phyloP scores from a whole-genome alignment of 306 rosid genomes.

The Styphnolobium japonicum region DNA sequence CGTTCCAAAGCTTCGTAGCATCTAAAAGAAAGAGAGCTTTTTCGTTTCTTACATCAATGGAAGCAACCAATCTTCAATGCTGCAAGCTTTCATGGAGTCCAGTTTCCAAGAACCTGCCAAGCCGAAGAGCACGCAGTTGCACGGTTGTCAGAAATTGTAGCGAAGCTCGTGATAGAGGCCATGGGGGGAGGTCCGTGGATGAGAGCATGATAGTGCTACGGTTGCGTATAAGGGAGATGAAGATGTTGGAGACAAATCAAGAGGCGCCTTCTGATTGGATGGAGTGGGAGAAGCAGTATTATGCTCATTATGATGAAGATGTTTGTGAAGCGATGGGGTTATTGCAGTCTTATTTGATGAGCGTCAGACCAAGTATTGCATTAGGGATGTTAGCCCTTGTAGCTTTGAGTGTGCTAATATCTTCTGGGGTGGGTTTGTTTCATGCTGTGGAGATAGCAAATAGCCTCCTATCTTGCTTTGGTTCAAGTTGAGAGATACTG shows the following conservation, averaged over 20 bases:
- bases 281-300: slow-evolving; percentile 33
- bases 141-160: not conserved
- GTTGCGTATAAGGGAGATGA: slow-evolving; percentile 32
- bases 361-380: slow-evolving; percentile 24
- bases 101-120: not conserved
- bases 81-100: not conserved
- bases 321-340: slow-evolving; percentile 29
- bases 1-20: not conserved
- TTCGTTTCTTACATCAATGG: slow-evolving; percentile 15
- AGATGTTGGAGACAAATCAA: slow-evolving; percentile 10
- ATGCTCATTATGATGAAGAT: not conserved
- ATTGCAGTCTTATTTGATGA: slow-evolving; percentile 24
- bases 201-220: slow-evolving; percentile 37
- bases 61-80: not conserved
- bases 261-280: slow-evolving; percentile 18
- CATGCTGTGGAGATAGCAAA: slow-evolving; percentile 8
- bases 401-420: not conserved
- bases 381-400: slow-evolving; percentile 10
- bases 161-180: not conserved
- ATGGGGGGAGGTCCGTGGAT: slow-evolving; percentile 22
- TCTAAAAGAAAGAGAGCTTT: not conserved
- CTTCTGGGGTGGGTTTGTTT: slow-evolving; percentile 16
- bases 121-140: not conserved
- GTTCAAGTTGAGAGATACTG: not conserved
- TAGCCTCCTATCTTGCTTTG: not conserved